Evolutionary conservation across 768 basidiomycete species (phyloP), one percentile per base, ranked within the genome.

Genomic region (Hemileccinum impolitum): DNA sequence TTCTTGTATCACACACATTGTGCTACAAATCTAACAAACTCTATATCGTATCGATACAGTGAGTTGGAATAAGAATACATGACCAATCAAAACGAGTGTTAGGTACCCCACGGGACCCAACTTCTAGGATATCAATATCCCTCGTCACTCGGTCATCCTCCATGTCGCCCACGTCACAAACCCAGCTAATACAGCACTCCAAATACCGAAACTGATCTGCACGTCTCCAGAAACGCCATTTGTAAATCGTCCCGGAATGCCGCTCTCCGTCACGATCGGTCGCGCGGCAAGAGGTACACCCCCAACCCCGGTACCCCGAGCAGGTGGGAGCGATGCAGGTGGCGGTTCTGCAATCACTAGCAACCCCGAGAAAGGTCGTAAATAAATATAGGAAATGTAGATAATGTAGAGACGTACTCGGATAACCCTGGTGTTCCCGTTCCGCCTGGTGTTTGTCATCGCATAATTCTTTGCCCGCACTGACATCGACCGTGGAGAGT

Each of bases 401-500:
- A 25, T 1, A 31, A 43, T 32, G 2, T 2, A 19, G 12, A 32
- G 6, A 60, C 59, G 11, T 28, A 65, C 72, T 41, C 48, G 70
- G 51, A 64, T 70, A 45, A 48, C 68, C 61, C 13, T 36, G 26
- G 23, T 53, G 60, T 5, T 51, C 59, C 30, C 18, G 39, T 13
- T 73, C 70, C 55, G 73, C 77, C 7, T 45, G 39, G 17, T 59
- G 58, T 8, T 77, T 59, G 13, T 70, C 75, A 2, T 62, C 55
- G 28, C 67, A 60, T 10, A 79, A 57, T 15, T 52, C 53, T 21
- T 70, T 70, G 2, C 60, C 70, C 1, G 82, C 83, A 53, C 85
- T 74, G 3, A 55, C 11, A 1, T 85, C 82, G 1, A 89, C 81
- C 0, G 85, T 89, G 14, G 87, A 88, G 39, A 84, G 68, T 30